These are phyloP conservation scores for Scutellaria baicalensis DNA, from an alignment of 257 asterid genomes.

Conservation along the genomic window DNA sequence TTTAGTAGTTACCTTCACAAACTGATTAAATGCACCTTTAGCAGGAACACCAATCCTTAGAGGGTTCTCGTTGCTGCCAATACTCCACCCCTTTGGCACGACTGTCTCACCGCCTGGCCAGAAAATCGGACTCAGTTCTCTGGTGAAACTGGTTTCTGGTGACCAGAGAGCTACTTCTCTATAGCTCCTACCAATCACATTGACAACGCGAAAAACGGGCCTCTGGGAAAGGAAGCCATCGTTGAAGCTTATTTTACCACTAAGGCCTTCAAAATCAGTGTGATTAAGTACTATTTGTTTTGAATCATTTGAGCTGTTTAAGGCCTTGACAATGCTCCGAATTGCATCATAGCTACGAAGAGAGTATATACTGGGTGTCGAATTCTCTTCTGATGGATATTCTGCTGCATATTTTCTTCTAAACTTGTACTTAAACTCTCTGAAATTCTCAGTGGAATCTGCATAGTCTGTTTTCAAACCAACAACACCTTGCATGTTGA, in stretches of 20 bases:
- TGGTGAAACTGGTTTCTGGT: constrained; percentile 28
- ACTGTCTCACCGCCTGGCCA: constrained; percentile 55
- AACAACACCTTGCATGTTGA: constrained; percentile 55
- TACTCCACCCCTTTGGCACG: constrained; percentile 36
- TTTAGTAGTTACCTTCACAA: constrained; percentile 31
- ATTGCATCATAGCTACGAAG: constrained; percentile 53
- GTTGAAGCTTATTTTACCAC: constrained; percentile 47
- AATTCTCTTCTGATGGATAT: constrained; percentile 36
- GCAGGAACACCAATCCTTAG: constrained; percentile 55
- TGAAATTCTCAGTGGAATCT: constrained; percentile 6
- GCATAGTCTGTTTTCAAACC: constrained; percentile 34
- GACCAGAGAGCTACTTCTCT: constrained; percentile 46
- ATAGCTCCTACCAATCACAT: constrained; percentile 54
- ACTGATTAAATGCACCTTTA: constrained; percentile 38
- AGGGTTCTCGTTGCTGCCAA: constrained; percentile 35
- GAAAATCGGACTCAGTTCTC: constrained; percentile 26
- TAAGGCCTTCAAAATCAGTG: constrained; percentile 36
- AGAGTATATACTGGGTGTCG: constrained; percentile 37
- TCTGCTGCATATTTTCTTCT: constrained; percentile 26
- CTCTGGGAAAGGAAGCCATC: constrained; percentile 27
- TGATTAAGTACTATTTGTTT: neutral
- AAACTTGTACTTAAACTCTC: constrained; percentile 28
- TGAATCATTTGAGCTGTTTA: constrained; percentile 7
- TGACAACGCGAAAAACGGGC: constrained; percentile 34
- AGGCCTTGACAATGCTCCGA: constrained; percentile 23